Evolutionary conservation across 495 filamentous ascomycete genomes (phyloP).

Genomic region (Penicillium fimorum): DNA sequence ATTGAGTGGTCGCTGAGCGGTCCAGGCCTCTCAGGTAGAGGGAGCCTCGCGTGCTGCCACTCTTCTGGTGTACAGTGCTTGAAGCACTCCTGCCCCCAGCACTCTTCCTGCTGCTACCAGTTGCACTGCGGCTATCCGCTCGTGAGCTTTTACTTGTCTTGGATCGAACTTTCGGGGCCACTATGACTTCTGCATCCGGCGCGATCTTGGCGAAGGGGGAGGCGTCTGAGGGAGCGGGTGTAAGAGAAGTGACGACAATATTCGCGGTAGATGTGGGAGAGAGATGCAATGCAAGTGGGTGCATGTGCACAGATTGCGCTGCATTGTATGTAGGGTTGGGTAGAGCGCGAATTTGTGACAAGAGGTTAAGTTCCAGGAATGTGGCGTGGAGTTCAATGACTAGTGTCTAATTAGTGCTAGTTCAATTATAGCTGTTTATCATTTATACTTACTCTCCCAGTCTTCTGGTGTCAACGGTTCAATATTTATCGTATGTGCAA

Average conservation of each 20-base stretch:
- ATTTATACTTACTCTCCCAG: constrained; percentile 70
- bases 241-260: constrained; percentile 76
- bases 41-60: constrained; percentile 56
- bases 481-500: constrained; percentile 90
- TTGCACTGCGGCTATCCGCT: constrained; percentile 67
- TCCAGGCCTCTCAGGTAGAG: constrained; percentile 79
- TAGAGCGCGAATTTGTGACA: constrained; percentile 88
- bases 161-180: constrained; percentile 83
- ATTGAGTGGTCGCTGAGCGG: constrained; percentile 60
- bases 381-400: constrained; percentile 95
- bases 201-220: constrained; percentile 87
- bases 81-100: constrained; percentile 65
- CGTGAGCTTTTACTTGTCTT: constrained; percentile 53
- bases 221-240: constrained; percentile 64
- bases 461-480: constrained; percentile 92
- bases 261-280: constrained; percentile 95
- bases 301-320: constrained; percentile 50
- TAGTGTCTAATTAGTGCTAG: constrained; percentile 24
- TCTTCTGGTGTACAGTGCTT: constrained; percentile 64
- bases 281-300: constrained; percentile 88
- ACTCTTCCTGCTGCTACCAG: constrained; percentile 67
- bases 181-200: constrained; percentile 92
- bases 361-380: constrained; percentile 89
- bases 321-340: constrained; percentile 73
- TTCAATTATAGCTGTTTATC: not conserved